Evolutionary conservation across 2,329 filamentous ascomycete genomes (phyloP), one percentile per base, ranked within the genome.

Genomic region (Fusarium nanum): DNA sequence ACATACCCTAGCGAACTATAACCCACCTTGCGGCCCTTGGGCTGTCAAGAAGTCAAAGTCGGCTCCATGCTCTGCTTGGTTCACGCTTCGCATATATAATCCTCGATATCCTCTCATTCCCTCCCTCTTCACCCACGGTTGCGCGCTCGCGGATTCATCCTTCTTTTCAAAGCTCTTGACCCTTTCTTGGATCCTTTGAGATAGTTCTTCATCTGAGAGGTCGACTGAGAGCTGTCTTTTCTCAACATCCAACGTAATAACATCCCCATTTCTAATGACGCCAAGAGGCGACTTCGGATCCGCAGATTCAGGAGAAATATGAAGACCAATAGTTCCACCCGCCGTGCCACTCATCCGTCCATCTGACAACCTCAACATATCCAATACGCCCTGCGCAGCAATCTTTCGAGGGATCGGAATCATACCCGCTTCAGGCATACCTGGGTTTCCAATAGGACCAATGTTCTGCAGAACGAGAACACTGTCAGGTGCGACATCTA

Each of bases 391-490:
- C 2, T 89, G 89, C 0, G 91, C 89, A 0, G 92, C 93, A 30
- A 91, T 89, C 53, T 94, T 93, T 76, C 94, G 92, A 18, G 97
- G 89, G 25, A 88, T 87, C 1, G 86, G 86, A 2, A 88, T 81
- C 27, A 87, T 77, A 0, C 86, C 86, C 59, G 96, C 93, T 79
- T 98, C 94, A 2, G 94, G 94, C 94, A 98, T 98, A 14, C 94
- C 94, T 0, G 94, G 94, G 3, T 93, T 93, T 22, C 94, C 94
- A 56, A 96, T 93, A 0, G 94, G 94, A 0, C 94, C 94, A 75
- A 98, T 95, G 67, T 94, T 94, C 68, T 94, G 90, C 27, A 98
- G 89, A 6, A 98, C 89, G 1, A 97, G 84, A 11, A 97, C 93
- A 46, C 82, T 84, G 42, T 85, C 78, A 0, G 78, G 69, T 0